A percentile compares a stretch with the other conserved stretches of the same genome.
Conservation (phyloP, 805 yeast species). For the Candida palmyrensis region DNA sequence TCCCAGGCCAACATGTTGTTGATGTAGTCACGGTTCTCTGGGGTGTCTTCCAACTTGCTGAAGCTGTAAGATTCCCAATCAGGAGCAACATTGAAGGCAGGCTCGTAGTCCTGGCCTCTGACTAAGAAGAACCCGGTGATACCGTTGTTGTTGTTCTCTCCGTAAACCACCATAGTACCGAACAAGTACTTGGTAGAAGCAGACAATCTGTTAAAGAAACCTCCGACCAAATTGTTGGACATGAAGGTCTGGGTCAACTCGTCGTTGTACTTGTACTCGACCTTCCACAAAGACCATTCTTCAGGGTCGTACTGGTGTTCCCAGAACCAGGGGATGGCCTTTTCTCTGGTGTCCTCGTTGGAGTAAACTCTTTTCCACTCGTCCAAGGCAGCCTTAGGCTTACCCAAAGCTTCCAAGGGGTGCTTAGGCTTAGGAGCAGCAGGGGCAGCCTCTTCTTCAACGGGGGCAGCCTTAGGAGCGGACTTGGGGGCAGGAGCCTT, state of each 20-base stretch:
- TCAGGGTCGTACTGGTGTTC: constrained; percentile 77
- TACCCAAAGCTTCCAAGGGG: constrained; percentile 84
- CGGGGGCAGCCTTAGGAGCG: constrained; percentile 29
- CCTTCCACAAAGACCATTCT: constrained; percentile 94
- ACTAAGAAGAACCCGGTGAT: constrained; percentile 91
- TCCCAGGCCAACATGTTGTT: constrained; percentile 98
- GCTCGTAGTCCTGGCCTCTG: constrained; percentile 86
- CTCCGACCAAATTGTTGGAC: constrained; percentile 98
- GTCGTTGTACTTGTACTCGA: constrained; percentile 95
- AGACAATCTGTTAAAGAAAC: constrained; percentile 91
- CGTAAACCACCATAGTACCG: constrained; percentile 92
- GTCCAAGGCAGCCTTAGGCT: constrained; percentile 64
- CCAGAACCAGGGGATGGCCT: constrained; percentile 98
- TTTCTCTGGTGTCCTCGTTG: constrained; percentile 93
- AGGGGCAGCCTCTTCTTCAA: constrained; percentile 29
- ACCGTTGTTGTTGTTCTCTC: constrained; percentile 98
- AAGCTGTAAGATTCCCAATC: constrained; percentile 94
- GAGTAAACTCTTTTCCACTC: constrained; percentile 97
- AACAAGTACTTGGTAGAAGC: constrained; percentile 93
- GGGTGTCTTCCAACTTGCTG: constrained; percentile 77
- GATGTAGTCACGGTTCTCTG: constrained; percentile 70
- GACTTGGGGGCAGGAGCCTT: constrained; percentile 30
- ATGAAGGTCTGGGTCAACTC: constrained; percentile 95
- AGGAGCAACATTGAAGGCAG: constrained; percentile 98
- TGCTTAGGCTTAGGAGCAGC: constrained; percentile 79